Evolutionary conservation across 2,329 filamentous ascomycete genomes (phyloP).

Genomic region (Beauveria medogensis): DNA sequence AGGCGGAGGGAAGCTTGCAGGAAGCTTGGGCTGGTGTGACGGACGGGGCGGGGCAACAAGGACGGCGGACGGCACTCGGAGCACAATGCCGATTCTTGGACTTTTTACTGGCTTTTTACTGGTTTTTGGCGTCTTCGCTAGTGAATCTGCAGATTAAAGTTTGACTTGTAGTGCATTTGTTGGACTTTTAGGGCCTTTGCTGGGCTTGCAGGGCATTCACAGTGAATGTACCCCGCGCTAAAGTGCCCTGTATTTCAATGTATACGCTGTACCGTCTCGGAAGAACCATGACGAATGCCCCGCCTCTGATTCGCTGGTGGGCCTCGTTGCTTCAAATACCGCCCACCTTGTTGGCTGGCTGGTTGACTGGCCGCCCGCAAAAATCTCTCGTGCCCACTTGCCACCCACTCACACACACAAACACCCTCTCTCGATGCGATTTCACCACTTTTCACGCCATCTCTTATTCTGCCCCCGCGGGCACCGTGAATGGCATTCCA

Average conservation of each 20-base stretch:
- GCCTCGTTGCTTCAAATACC: not conserved
- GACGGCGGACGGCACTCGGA: constrained; percentile 1
- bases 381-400: not conserved
- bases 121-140: not conserved
- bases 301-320: not conserved
- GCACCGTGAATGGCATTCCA: not conserved
- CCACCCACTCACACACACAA: not conserved
- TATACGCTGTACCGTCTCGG: not conserved
- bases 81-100: not conserved
- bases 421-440: not conserved
- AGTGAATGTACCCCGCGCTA: not conserved
- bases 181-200: not conserved
- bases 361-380: not conserved
- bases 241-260: not conserved
- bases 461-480: not conserved
- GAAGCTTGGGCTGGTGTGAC: constrained; percentile 1
- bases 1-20: constrained; percentile 4
- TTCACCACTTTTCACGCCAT: not conserved
- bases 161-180: no score
- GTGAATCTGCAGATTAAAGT: not conserved
- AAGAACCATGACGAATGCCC: not conserved
- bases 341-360: constrained; percentile 6
- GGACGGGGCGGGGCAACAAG: not conserved
- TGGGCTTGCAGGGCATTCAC: not conserved
- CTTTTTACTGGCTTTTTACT: not conserved